phyloP scores from a whole-genome alignment of 129 eudicot species.

The Deinandra increscens region DNA sequence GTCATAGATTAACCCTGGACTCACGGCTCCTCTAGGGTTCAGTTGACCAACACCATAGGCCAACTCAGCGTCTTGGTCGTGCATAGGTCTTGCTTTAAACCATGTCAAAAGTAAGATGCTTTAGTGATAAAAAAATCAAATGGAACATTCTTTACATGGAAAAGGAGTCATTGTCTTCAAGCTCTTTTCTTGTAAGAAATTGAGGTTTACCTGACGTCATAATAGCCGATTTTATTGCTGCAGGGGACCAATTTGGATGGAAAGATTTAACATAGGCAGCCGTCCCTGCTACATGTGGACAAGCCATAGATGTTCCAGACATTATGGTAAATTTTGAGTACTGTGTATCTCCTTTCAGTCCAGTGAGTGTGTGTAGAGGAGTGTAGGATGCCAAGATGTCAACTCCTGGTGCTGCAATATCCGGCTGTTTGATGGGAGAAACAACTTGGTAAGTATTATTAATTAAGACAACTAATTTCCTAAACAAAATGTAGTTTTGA shows the following conservation, averaged over 20 bases:
- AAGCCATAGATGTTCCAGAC: constrained; percentile 98
- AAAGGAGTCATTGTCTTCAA: background rate
- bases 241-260: constrained; percentile 89
- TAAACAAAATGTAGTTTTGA: background rate
- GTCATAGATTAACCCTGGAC: constrained; percentile 83
- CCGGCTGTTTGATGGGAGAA: constrained; percentile 58
- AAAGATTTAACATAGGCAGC: constrained; percentile 94
- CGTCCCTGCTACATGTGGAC: constrained; percentile 84
- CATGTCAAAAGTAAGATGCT: constrained; percentile 8
- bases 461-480: background rate
- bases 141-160: background rate
- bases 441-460: background rate
- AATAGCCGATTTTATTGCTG: constrained; percentile 87
- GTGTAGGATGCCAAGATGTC: constrained; percentile 91
- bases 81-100: constrained; percentile 66
- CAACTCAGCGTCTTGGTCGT: constrained; percentile 69
- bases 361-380: constrained; percentile 75
- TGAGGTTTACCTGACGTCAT: constrained; percentile 69
- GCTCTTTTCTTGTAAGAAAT: background rate
- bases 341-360: constrained; percentile 72
- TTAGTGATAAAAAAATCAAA: constrained; percentile 12
- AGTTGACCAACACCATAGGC: constrained; percentile 88
- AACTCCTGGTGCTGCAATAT: constrained; percentile 90
- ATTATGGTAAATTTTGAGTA: constrained; percentile 72
- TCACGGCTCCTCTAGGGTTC: constrained; percentile 63